phyloP scores from a whole-genome alignment of 2,329 filamentous ascomycete species.

The Ascosphaera apis region DNA sequence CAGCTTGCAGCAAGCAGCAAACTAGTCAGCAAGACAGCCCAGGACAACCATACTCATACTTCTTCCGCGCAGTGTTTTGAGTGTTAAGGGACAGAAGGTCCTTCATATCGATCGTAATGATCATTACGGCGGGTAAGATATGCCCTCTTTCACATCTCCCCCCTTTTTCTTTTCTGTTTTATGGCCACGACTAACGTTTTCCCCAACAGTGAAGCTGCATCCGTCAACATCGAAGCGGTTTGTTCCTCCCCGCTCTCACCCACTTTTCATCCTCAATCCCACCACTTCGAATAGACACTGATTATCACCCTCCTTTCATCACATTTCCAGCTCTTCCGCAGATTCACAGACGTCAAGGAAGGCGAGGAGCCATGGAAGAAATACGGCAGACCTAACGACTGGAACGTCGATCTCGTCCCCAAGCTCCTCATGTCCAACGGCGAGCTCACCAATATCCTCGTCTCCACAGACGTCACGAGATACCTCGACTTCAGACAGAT shows the following conservation, averaged over 20 bases:
- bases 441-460: slow-evolving; percentile 94
- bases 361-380: slow-evolving; percentile 94
- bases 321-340: slow-evolving; percentile 92
- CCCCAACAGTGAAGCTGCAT: slow-evolving; percentile 58
- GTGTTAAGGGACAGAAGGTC: slow-evolving; percentile 97
- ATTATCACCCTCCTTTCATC: no score
- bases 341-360: slow-evolving; percentile 59
- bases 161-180: slow-evolving; percentile 6
- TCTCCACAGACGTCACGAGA: slow-evolving; percentile 76
- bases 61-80: slow-evolving; percentile 45
- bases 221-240: slow-evolving; percentile 87
- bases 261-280: background rate
- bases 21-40: slow-evolving; percentile 1
- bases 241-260: slow-evolving; percentile 12
- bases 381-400: slow-evolving; percentile 89
- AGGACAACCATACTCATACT: slow-evolving; percentile 6
- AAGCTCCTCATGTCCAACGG: slow-evolving; percentile 98
- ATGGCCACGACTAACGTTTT: background rate
- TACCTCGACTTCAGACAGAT: slow-evolving; percentile 90
- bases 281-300: no score
- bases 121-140: slow-evolving; percentile 81
- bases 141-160: slow-evolving; percentile 4
- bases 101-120: slow-evolving; percentile 97
- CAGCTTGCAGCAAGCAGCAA: no score
- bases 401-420: slow-evolving; percentile 97